Evolutionary conservation across 306 rosid species (phyloP), one percentile per base, ranked within the genome.

Genomic region (Cucumis melo): DNA sequence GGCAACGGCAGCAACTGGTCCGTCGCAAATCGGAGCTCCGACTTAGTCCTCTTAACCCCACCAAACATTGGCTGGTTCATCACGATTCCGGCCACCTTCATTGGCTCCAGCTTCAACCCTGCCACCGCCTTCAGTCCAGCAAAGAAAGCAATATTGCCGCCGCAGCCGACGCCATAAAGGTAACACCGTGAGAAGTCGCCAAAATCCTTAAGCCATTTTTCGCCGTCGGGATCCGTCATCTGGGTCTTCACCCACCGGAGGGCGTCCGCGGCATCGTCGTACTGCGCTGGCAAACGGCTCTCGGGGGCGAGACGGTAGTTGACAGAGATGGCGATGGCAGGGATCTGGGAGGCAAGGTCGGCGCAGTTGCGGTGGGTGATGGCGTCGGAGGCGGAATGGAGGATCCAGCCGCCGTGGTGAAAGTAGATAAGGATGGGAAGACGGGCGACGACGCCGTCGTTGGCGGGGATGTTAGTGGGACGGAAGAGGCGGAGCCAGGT

Each of bases 31-130:
- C 39, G 65, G 2, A 90, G 81, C 85, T 92, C 96, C 0, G 97
- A 92, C 1, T n/a, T 2, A 0, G 81, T 82, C 59, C 97, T 85
- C 21, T 81, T 83, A 21, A 67, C 76, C 6, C 93, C 96, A 0
- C 91, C 88, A 21, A 88, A 82, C 93, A 90, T 87, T 1, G 98
- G 93, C 48, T 92, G 98, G 66, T 92, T 87, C 92, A 92, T 68
- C 0, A 90, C 72, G 3, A 90, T 17, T 5, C 96, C 98, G 0
- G 54, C 13, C 27, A 92, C 83, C n/a, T 64, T 81, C 60, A 92
- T 7, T 1, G 96, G 92, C 55, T 73, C 54, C 16, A 90, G 29
- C 0, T 86, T 13, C 39, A 48, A 23, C 10, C 41, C 13, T 7
- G 57, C 20, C 2, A 57, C 16, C 41, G 20, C 67, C 67, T 66